phyloP scores from a whole-genome alignment of 2,329 filamentous ascomycete species.

The Tolypocladium endophyticum region DNA sequence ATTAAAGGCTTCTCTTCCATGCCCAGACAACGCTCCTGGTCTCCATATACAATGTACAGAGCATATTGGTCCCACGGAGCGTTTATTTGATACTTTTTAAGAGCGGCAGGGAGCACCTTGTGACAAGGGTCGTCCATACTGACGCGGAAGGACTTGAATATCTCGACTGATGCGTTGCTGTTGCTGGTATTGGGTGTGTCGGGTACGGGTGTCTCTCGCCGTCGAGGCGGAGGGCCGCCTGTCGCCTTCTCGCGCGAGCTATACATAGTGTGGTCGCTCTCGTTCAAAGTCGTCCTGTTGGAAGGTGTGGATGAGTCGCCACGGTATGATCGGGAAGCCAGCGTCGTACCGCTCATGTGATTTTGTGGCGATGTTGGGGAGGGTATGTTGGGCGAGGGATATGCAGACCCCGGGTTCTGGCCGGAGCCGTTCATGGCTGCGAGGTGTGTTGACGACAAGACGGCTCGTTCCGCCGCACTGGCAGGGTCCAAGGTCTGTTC shows the following conservation, averaged over 20 bases:
- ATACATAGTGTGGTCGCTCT: slow-evolving; percentile 29
- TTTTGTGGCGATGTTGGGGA: slow-evolving; percentile 59
- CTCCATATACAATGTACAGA: slow-evolving; percentile 96
- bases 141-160: slow-evolving; percentile 97
- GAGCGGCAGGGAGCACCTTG: slow-evolving; percentile 87
- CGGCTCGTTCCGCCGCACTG: slow-evolving; percentile 55
- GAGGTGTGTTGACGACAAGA: slow-evolving; percentile 58
- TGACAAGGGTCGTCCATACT: slow-evolving; percentile 97
- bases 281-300: slow-evolving; percentile 43
- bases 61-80: slow-evolving; percentile 97
- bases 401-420: slow-evolving; percentile 41
- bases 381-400: slow-evolving; percentile 56
- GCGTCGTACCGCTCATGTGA: slow-evolving; percentile 41
- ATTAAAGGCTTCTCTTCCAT: slow-evolving; percentile 91
- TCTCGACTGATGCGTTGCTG: slow-evolving; percentile 64
- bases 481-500: slow-evolving; percentile 59
- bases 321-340: slow-evolving; percentile 51
- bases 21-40: slow-evolving; percentile 87
- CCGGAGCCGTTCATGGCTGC: slow-evolving; percentile 57
- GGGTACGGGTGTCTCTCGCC: slow-evolving; percentile 51
- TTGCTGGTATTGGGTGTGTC: slow-evolving; percentile 48
- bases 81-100: slow-evolving; percentile 98
- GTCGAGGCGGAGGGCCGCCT: slow-evolving; percentile 33
- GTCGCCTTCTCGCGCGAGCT: slow-evolving; percentile 18
- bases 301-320: slow-evolving; percentile 44